Evolutionary conservation across 192 early-diverging fungal genomes (phyloP), one percentile per base, ranked within the genome.

Genomic region (Coemansia sp.): DNA sequence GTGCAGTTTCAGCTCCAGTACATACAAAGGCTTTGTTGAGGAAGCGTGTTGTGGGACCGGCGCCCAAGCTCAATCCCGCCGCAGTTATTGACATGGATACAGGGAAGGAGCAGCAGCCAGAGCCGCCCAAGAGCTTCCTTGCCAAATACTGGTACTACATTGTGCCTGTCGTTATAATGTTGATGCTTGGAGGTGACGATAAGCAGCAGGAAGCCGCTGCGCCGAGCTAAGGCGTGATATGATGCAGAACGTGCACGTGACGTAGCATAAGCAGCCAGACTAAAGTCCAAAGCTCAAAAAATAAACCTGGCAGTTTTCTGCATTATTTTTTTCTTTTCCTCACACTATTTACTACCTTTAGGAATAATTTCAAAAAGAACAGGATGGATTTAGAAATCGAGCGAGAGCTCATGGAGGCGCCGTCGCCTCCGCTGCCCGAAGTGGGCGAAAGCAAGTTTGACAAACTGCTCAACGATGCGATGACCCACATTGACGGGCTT

Each of bases 141-240:
- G 75, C 69, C 54, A 86, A 86, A 72, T 86, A 86, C 73, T 86
- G 85, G 85, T 83, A 84, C 69, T 80, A 82, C 64, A 65, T 84
- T 29, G 62, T 86, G 6, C 85, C 85, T 9, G 25, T 86, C 2
- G 58, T 78, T n/a, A 49, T 86, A 8, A 21, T 86, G 38, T 57
- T 83, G 21, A 15, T 83, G 53, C 45, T 85, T 10, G 39, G 64
- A 27, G 78, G 76, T 54, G 82, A 80, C 25, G 72, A 72, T 45
- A 69, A 68, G 0, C 77, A 80, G 55, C 62, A 69, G n/a, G 76
- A 79, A 58, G 76, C 70, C 19, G 67, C 70, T 65, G 41, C 70
- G 12, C 50, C 65, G 23, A 66, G 76, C 66, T 29, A 55, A 55
- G 15, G 14, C 15, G 14, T 25, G 29, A 17, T 49, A 49, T 49